Percentiles rank a stretch among this genome's conserved stretches.
These are phyloP conservation scores for Stromatinia cepivora DNA, from an alignment of 2,329 filamentous ascomycete species.

Conservation along the genomic window DNA sequence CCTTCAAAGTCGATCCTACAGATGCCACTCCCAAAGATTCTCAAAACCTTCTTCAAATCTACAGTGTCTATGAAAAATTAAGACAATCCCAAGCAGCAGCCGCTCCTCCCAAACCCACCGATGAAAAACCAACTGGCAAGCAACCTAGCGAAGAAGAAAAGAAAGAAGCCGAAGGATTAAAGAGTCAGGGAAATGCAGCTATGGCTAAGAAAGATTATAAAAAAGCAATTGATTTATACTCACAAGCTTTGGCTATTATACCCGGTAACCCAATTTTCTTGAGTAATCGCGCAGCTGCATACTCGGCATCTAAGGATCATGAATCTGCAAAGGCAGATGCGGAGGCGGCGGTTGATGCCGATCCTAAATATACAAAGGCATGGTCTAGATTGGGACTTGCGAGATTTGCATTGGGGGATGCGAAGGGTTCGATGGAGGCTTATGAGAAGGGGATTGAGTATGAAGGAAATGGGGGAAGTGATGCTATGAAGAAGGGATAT, in stretches of 20 bases:
- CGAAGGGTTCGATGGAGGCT: constrained; percentile 89
- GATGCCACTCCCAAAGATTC: constrained; percentile 78
- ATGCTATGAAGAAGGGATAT: constrained; percentile 95
- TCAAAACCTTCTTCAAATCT: constrained; percentile 88
- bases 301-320: constrained; percentile 83
- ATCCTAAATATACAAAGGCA: constrained; percentile 94
- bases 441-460: constrained; percentile 91
- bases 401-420: constrained; percentile 86
- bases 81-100: constrained; percentile 51
- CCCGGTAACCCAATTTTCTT: constrained; percentile 94
- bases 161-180: constrained; percentile 82
- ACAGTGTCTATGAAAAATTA: constrained; percentile 93
- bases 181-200: constrained; percentile 87
- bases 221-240: constrained; percentile 81
- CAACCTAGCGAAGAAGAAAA: constrained; percentile 56
- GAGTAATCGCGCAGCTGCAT: constrained; percentile 93
- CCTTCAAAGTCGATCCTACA: constrained; percentile 89
- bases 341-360: constrained; percentile 82
- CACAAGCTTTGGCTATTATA: constrained; percentile 76
- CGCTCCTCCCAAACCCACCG: constrained; percentile 47
- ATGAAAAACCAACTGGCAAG: constrained; percentile 43
- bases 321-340: constrained; percentile 82
- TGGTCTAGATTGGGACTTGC: constrained; percentile 94
- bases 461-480: constrained; percentile 90
- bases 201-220: constrained; percentile 94